A percentile compares a stretch with the other conserved stretches of the same genome.
phyloP scores from a whole-genome alignment of 257 asterid species.

The Mitragyna speciosa region DNA sequence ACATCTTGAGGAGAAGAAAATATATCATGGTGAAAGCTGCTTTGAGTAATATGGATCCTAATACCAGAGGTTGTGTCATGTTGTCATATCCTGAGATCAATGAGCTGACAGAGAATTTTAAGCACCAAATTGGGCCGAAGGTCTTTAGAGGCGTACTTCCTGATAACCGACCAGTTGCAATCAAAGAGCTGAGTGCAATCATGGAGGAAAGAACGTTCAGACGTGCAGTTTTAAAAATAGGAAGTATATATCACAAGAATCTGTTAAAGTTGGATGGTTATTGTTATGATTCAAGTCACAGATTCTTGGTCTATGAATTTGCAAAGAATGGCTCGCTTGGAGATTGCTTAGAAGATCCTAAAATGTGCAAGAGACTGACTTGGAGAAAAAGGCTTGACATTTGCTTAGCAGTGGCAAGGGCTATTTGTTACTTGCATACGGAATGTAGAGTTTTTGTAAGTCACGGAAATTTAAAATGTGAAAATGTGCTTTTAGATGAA shows the following conservation, averaged over 20 bases:
- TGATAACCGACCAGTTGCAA: constrained; percentile 29
- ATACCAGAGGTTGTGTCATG: constrained; percentile 26
- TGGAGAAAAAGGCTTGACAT: constrained; percentile 39
- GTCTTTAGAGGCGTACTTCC: constrained; percentile 36
- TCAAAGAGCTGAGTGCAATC: constrained; percentile 25
- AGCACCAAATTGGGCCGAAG: constrained; percentile 37
- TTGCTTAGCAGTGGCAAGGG: constrained; percentile 40
- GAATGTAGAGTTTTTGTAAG: constrained; percentile 42
- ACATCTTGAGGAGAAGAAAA: constrained; percentile 20
- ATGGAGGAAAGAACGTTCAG: constrained; percentile 38
- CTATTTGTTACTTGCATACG: constrained; percentile 41
- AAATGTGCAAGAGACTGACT: constrained; percentile 40
- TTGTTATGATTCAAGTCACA: constrained; percentile 30
- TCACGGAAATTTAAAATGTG: constrained; percentile 46
- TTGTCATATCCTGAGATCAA: constrained; percentile 37
- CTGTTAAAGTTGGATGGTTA: constrained; percentile 40
- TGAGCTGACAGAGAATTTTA: constrained; percentile 39
- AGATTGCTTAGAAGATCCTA: constrained; percentile 37
- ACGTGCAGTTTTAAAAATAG: constrained; percentile 31
- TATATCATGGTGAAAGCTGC: constrained; percentile 21
- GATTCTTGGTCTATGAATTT: constrained; percentile 41
- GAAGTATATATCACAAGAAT: constrained; percentile 42
- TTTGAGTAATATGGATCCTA: constrained; percentile 19
- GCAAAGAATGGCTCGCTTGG: constrained; percentile 32
- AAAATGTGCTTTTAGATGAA: constrained; percentile 43